phyloP scores from a whole-genome alignment of 192 early-diverging fungal genomes.

The Backusella parvicylindrica region DNA sequence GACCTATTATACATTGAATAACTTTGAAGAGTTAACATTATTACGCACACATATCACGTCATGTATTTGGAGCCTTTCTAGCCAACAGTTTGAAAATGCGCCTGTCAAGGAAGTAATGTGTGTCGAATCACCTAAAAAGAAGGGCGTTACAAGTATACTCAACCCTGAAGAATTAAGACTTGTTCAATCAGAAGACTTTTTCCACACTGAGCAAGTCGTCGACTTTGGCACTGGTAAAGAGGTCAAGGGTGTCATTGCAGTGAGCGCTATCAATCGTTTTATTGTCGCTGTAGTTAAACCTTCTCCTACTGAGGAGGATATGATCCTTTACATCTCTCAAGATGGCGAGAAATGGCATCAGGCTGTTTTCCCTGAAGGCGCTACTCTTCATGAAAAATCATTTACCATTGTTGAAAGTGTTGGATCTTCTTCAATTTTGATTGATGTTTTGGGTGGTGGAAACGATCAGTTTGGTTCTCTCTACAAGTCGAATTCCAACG shows the following conservation, averaged over 20 bases:
- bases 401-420: slow-evolving; percentile 88
- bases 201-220: slow-evolving; percentile 50
- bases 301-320: slow-evolving; percentile 12
- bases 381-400: slow-evolving; percentile 53
- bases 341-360: slow-evolving; percentile 38
- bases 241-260: slow-evolving; percentile 65
- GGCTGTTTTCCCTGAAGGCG: slow-evolving; percentile 48
- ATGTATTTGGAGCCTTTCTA: slow-evolving; percentile 74
- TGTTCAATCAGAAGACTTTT: slow-evolving; percentile 77
- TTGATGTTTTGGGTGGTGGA: slow-evolving; percentile 62
- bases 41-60: slow-evolving; percentile 56
- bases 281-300: slow-evolving; percentile 68
- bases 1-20: slow-evolving; percentile 65
- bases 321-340: slow-evolving; percentile 28
- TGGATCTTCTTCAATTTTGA: slow-evolving; percentile 58
- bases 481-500: slow-evolving; percentile 85
- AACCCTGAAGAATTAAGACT: slow-evolving; percentile 43
- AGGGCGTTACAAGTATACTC: slow-evolving; percentile 17
- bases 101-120: slow-evolving; percentile 74
- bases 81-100: slow-evolving; percentile 55
- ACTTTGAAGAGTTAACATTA: slow-evolving; percentile 55
- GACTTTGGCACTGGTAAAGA: slow-evolving; percentile 55
- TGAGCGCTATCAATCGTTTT: slow-evolving; percentile 69
- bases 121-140: slow-evolving; percentile 41
- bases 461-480: slow-evolving; percentile 60